Percentiles rank a stretch among this genome's conserved stretches.
Evolutionary conservation across 2,329 filamentous ascomycete species (phyloP).

Genomic region (Fusarium irregulare): DNA sequence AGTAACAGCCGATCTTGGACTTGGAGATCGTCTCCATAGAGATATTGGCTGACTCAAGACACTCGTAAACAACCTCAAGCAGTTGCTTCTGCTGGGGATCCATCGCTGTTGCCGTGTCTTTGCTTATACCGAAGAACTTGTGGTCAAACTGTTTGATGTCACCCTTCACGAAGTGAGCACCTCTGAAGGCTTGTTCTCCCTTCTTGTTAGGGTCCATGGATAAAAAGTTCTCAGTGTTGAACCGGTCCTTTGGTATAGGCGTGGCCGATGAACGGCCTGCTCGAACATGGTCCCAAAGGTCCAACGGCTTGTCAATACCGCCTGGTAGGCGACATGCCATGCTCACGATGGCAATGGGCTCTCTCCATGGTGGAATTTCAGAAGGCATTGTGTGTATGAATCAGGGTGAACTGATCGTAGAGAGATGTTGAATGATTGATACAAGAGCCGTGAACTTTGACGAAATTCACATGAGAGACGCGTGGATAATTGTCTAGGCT

Average conservation of each 20-base stretch:
- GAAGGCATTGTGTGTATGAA: constrained; percentile 30
- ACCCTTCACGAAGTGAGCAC: constrained; percentile 41
- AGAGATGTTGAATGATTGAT: neutral
- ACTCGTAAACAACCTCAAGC: constrained; percentile 43
- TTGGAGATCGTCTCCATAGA: constrained; percentile 40
- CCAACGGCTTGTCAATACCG: constrained; percentile 40
- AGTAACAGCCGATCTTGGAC: constrained; percentile 44
- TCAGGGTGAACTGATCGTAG: neutral
- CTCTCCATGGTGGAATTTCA: constrained; percentile 39
- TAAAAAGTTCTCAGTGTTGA: constrained; percentile 43
- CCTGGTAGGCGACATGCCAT: constrained; percentile 44
- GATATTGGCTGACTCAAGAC: constrained; percentile 41
- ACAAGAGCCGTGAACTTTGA: neutral
- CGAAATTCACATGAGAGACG: neutral
- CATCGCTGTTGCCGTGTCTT: constrained; percentile 43
- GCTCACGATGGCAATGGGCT: constrained; percentile 42
- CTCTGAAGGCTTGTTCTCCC: constrained; percentile 39
- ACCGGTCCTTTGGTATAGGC: constrained; percentile 40
- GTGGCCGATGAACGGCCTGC: constrained; percentile 38
- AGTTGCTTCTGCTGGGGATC: constrained; percentile 43
- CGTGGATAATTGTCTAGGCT: neutral
- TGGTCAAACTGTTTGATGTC: constrained; percentile 44
- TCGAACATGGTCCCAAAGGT: constrained; percentile 42
- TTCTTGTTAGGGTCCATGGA: constrained; percentile 42
- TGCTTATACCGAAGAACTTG: constrained; percentile 44